Conservation (phyloP, 208 protist genomes). For the Trypanosoma theileri region DNA sequence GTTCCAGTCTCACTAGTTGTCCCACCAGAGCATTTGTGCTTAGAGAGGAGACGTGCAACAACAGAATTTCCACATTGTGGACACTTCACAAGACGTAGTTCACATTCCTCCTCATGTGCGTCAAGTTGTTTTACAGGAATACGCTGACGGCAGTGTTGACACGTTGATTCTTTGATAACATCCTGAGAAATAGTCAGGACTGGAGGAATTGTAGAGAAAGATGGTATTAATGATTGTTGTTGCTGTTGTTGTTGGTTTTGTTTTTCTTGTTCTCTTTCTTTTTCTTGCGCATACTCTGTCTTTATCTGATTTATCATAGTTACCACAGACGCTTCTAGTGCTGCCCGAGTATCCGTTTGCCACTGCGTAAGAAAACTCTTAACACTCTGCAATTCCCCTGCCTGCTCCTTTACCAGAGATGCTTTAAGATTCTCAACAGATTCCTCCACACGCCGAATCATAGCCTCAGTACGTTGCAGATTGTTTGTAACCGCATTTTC, state of each 20-base stretch:
- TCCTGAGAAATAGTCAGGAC: not conserved
- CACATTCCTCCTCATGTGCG: constrained; percentile 39
- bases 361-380: constrained; percentile 4
- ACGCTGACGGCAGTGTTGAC: constrained; percentile 38
- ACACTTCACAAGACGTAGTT: constrained; percentile 28
- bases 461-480: constrained; percentile 8
- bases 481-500: constrained; percentile 3
- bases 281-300: not conserved
- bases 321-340: not conserved
- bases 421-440: constrained; percentile 6
- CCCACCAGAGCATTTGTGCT: constrained; percentile 12
- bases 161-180: constrained; percentile 3
- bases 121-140: constrained; percentile 9
- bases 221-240: not conserved
- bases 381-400: not conserved
- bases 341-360: not conserved
- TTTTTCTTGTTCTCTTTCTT: not conserved
- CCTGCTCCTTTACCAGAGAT: constrained; percentile 6
- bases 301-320: constrained; percentile 5
- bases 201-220: not conserved
- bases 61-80: constrained; percentile 19
- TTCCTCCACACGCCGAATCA: constrained; percentile 4
- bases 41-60: constrained; percentile 14
- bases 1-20: not conserved
- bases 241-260: not conserved